Conservation (phyloP, 2,329 filamentous ascomycete genomes). For the Aphanocladium album region DNA sequence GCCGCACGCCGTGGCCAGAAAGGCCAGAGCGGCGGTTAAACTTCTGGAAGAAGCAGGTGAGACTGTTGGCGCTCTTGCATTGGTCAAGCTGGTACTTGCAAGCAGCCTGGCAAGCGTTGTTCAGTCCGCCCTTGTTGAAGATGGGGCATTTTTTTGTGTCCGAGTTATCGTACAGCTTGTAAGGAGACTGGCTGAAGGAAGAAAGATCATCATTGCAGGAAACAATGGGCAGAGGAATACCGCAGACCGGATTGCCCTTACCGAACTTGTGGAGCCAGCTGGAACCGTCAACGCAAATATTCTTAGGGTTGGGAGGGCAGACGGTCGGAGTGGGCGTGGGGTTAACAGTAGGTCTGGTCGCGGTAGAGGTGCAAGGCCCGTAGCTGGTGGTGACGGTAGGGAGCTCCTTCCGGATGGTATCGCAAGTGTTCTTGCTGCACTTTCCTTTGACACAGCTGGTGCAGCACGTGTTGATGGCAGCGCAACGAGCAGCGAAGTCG, state of each 20-base stretch:
- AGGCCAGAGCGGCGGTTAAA: not conserved
- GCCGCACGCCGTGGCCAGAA: not conserved
- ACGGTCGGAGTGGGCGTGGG: slow-evolving; percentile 3
- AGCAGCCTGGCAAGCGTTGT: slow-evolving; percentile 11
- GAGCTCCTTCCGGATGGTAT: not conserved
- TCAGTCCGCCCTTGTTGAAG: slow-evolving; percentile 1
- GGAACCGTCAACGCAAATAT: slow-evolving; percentile 9
- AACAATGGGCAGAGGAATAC: slow-evolving; percentile 10
- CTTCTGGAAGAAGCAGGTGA: slow-evolving; percentile 6
- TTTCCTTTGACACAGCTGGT: not conserved
- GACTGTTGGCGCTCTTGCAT: not conserved
- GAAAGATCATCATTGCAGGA: slow-evolving; percentile 6
- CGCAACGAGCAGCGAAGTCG: slow-evolving; percentile 3
- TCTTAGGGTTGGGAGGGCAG: slow-evolving; percentile 11
- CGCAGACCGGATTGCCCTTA: slow-evolving; percentile 5
- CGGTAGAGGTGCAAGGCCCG: not conserved
- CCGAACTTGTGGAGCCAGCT: slow-evolving; percentile 11
- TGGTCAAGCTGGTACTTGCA: slow-evolving; percentile 12
- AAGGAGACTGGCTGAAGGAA: not conserved
- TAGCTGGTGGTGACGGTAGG: not conserved
- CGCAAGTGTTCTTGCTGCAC: slow-evolving; percentile 10
- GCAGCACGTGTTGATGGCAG: slow-evolving; percentile 8
- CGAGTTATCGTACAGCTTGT: slow-evolving; percentile 11
- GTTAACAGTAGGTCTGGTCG: not conserved
- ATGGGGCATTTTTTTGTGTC: not conserved